Percentiles rank a stretch among this genome's conserved stretches.
These are phyloP conservation scores for Suillus placidus DNA, from an alignment of 768 basidiomycete genomes.

Conservation along the genomic window DNA sequence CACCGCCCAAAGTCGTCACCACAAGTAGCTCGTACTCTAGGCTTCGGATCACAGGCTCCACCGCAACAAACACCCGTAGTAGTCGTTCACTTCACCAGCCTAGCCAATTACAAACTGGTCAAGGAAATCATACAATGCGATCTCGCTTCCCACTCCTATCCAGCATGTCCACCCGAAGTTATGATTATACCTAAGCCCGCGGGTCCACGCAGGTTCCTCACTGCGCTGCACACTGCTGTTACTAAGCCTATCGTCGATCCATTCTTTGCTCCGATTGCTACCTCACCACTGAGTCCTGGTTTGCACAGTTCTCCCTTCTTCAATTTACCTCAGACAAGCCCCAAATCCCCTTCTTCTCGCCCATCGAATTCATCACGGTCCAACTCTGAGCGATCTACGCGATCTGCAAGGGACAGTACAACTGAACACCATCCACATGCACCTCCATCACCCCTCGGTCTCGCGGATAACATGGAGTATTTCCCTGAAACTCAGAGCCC, in stretches of 20 bases:
- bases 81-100: slow-evolving; percentile 88
- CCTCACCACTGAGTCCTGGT: slow-evolving; percentile 82
- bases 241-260: slow-evolving; percentile 88
- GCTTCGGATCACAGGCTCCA: slow-evolving; percentile 32
- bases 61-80: slow-evolving; percentile 38
- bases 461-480: slow-evolving; percentile 71
- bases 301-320: slow-evolving; percentile 52
- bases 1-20: slow-evolving; percentile 83
- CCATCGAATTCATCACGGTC: slow-evolving; percentile 50
- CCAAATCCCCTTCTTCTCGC: slow-evolving; percentile 48
- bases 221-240: slow-evolving; percentile 88
- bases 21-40: slow-evolving; percentile 65
- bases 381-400: slow-evolving; percentile 64
- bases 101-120: slow-evolving; percentile 85
- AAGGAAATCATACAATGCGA: slow-evolving; percentile 80
- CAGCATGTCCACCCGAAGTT: slow-evolving; percentile 73
- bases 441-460: slow-evolving; percentile 73
- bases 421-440: slow-evolving; percentile 42
- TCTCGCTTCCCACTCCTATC: slow-evolving; percentile 50
- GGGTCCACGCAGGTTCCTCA: slow-evolving; percentile 90
- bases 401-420: slow-evolving; percentile 51
- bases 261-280: slow-evolving; percentile 93
- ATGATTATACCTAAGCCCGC: slow-evolving; percentile 98
- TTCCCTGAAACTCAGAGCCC: slow-evolving; percentile 57
- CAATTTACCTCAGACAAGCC: slow-evolving; percentile 32